These are phyloP conservation scores for Cladosporium cucumerinum DNA, from an alignment of 2,329 filamentous ascomycete genomes.

Conservation along the genomic window DNA sequence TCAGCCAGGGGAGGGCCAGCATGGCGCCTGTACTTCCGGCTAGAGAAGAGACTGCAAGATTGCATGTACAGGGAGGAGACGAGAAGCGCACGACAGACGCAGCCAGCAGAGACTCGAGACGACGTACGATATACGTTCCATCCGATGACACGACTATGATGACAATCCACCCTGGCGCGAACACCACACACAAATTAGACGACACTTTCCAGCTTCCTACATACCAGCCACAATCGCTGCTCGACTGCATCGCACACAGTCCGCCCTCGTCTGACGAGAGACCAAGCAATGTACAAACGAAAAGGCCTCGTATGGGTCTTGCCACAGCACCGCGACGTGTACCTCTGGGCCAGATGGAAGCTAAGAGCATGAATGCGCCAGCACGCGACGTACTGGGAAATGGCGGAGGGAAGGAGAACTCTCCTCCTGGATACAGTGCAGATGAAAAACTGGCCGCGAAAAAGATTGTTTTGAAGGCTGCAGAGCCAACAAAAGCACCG, in stretches of 20 bases:
- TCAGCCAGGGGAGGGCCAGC: conserved; percentile 15
- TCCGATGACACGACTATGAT: conserved; percentile 51
- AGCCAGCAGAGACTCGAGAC: conserved; percentile 40
- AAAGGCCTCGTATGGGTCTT: conserved; percentile 41
- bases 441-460: not conserved
- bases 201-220: conserved; percentile 31
- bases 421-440: conserved; percentile 47
- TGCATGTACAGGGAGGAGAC: not conserved
- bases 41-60: not conserved
- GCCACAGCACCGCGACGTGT: conserved; percentile 47
- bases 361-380: conserved; percentile 32
- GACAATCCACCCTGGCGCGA: conserved; percentile 50
- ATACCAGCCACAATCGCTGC: conserved; percentile 10
- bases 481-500: conserved; percentile 5
- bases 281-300: conserved; percentile 27
- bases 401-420: conserved; percentile 61
- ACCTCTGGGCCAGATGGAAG: conserved; percentile 44
- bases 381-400: conserved; percentile 52
- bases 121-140: conserved; percentile 51
- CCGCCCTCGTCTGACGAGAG: conserved; percentile 33
- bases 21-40: not conserved
- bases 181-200: conserved; percentile 30
- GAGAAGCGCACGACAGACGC: not conserved
- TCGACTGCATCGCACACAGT: conserved; percentile 13
- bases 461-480: not conserved